phyloP scores from a whole-genome alignment of 192 early-diverging fungal genomes.

The Bifiguratus adelaidae region DNA sequence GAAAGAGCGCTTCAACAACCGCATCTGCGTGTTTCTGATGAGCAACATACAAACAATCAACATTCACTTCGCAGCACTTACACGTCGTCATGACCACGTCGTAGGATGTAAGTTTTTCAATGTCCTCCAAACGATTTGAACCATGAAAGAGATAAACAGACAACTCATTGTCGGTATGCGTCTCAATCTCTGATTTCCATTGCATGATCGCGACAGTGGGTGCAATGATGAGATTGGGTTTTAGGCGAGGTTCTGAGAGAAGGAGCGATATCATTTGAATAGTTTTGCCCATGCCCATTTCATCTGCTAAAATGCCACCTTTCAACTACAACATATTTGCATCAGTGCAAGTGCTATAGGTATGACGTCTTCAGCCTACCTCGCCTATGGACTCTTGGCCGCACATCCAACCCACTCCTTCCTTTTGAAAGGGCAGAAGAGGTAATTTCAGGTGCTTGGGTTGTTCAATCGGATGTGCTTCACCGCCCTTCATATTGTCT shows the following conservation, averaged over 20 bases:
- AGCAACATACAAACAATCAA: background rate
- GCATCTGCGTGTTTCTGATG: constrained; percentile 33
- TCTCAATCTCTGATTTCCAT: constrained; percentile 74
- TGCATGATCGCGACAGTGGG: constrained; percentile 82
- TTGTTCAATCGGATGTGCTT: constrained; percentile 39
- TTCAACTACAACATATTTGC: constrained; percentile 24
- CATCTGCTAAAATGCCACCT: constrained; percentile 76
- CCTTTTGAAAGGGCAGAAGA: constrained; percentile 83
- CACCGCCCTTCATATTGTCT: constrained; percentile 13
- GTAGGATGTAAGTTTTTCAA: constrained; percentile 44
- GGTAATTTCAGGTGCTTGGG: constrained; percentile 55
- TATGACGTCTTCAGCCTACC: constrained; percentile 1
- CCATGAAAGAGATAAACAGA: constrained; percentile 70
- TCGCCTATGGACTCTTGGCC: constrained; percentile 51
- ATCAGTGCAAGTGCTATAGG: background rate
- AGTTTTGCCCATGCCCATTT: constrained; percentile 95
- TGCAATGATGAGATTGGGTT: constrained; percentile 74
- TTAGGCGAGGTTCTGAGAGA: constrained; percentile 41
- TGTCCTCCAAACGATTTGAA: constrained; percentile 39
- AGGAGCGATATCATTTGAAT: constrained; percentile 84
- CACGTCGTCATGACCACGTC: constrained; percentile 74
- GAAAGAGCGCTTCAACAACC: constrained; percentile 60
- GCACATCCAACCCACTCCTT: constrained; percentile 78
- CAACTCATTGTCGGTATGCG: constrained; percentile 45
- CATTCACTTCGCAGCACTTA: constrained; percentile 13